Percentiles rank a stretch among this genome's conserved stretches.
Evolutionary conservation across 306 rosid genomes (phyloP).

Genomic region (Inga oerstediana): DNA sequence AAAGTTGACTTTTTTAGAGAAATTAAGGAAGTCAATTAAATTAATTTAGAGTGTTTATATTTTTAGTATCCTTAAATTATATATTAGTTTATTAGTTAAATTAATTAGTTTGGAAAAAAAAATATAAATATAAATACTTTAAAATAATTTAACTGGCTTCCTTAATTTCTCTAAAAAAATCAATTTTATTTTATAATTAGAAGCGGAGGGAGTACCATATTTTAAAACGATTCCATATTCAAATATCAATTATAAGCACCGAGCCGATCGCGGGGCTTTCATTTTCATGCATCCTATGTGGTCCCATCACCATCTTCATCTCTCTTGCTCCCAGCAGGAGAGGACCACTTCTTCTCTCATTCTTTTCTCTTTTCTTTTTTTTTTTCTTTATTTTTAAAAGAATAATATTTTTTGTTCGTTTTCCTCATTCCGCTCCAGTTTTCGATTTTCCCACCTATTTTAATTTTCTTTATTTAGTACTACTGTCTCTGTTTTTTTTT

Average conservation of each 20-base stretch:
- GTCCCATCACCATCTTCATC: constrained; percentile 40
- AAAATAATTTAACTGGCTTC: too few species aligned
- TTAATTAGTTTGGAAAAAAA: too few species aligned
- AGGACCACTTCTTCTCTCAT: constrained; percentile 50
- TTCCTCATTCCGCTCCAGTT: not conserved
- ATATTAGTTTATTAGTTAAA: too few species aligned
- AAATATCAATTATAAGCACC: not conserved
- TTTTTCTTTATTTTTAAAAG: not conserved
- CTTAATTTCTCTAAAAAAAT: too few species aligned
- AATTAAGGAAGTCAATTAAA: too few species aligned
- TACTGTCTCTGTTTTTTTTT: not conserved
- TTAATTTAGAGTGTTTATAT: too few species aligned
- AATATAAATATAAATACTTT: too few species aligned
- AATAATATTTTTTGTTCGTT: not conserved
- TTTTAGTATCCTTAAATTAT: too few species aligned
- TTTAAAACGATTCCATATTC: too few species aligned
- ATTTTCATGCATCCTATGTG: constrained; percentile 44
- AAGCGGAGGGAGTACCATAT: too few species aligned
- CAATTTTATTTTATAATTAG: too few species aligned
- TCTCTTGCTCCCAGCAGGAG: not conserved
- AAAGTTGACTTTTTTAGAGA: too few species aligned
- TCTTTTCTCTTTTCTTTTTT: not conserved
- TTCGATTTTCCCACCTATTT: not conserved
- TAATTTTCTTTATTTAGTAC: not conserved
- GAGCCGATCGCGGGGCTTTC: constrained; percentile 10